Base-by-base conservation (phyloP, 495 filamentous ascomycete genomes). In the Neurospora hispaniola region DNA sequence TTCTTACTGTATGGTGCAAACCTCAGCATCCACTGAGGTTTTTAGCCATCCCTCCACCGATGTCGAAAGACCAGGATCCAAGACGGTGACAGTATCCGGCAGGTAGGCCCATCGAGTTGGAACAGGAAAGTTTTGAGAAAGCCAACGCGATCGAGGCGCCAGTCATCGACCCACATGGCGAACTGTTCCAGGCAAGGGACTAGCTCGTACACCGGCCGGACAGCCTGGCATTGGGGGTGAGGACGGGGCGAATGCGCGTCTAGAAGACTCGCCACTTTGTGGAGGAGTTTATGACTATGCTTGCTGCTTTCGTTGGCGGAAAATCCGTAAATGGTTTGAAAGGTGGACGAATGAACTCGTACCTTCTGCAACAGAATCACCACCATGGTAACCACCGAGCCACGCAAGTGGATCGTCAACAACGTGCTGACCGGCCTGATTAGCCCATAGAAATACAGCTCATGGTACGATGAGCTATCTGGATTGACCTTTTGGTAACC, bases 1-100 rank as follows among this genome's bases (percentile, higher is more conserved):
- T 72, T 69, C 18, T 48, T 43, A 68, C 68, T 42, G 43, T 42
- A 72, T 70, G 71, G 73, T 74, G 72, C 70, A 42, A 62, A 4
- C 48, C 40, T 71, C 70, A 42, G 62, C 46, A 71, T 31, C 35
- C 69, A 69, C 39, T 41, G 54, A 66, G 27, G 54, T 35, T 16
- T 14, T 66, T 27, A 18, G 54, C 54, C 14, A 14, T 66, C 54
- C 18, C 54, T 66, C 54, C 54, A 66, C 54, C 27, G 27, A 66
- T 66, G 14, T 66, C 35, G 54, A 35, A 59, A 18, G 54, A 66
- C 54, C 11, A 66, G 27, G 54, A 35, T 66, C 27, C 27, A 18
- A 16, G 27, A 66, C 23, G 12, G 27, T 35, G 54, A 66, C 27
- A 27, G 27, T 66, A 66, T 66, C 54, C 54, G 14, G 54, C 54